phyloP scores from a whole-genome alignment of 2,329 filamentous ascomycete species.

The Dothidotthia symphoricarpi region DNA sequence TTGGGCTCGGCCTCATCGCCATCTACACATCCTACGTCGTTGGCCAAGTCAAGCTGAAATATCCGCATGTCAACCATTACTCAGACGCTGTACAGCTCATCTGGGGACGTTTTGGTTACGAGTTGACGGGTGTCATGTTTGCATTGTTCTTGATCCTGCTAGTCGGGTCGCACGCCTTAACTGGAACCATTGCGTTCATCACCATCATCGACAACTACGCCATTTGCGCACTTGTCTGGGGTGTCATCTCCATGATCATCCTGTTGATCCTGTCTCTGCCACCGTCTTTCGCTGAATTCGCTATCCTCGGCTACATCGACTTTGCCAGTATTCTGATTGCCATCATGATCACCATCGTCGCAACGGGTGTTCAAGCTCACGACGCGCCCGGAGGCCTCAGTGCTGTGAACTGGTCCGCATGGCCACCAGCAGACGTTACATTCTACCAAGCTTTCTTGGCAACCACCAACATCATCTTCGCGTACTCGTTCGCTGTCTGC shows the following conservation, averaged over 20 bases:
- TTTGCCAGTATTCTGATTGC: constrained; percentile 66
- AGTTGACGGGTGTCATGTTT: constrained; percentile 60
- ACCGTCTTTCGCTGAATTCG: constrained; percentile 63
- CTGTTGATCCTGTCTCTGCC: constrained; percentile 62
- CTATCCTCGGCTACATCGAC: constrained; percentile 55
- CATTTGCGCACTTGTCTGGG: constrained; percentile 65
- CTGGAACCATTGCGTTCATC: constrained; percentile 66
- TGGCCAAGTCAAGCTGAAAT: constrained; percentile 58
- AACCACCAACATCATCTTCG: constrained; percentile 33
- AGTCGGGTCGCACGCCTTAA: constrained; percentile 69
- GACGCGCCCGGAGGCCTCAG: constrained; percentile 32
- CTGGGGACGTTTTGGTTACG: constrained; percentile 51
- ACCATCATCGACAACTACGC: constrained; percentile 59
- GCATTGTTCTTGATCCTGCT: constrained; percentile 53
- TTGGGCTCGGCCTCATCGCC: constrained; percentile 56
- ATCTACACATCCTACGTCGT: constrained; percentile 63
- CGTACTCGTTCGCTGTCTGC: constrained; percentile 58
- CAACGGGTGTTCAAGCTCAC: constrained; percentile 51
- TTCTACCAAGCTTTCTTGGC: constrained; percentile 62
- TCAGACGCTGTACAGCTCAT: constrained; percentile 67
- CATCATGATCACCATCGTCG: constrained; percentile 68
- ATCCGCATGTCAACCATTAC: constrained; percentile 64
- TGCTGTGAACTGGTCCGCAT: constrained; percentile 32
- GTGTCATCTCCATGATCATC: constrained; percentile 59
- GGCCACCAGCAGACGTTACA: constrained; percentile 47